phyloP scores from a whole-genome alignment of 805 yeast genomes.

The Kluyveromyces nonfermentans region DNA sequence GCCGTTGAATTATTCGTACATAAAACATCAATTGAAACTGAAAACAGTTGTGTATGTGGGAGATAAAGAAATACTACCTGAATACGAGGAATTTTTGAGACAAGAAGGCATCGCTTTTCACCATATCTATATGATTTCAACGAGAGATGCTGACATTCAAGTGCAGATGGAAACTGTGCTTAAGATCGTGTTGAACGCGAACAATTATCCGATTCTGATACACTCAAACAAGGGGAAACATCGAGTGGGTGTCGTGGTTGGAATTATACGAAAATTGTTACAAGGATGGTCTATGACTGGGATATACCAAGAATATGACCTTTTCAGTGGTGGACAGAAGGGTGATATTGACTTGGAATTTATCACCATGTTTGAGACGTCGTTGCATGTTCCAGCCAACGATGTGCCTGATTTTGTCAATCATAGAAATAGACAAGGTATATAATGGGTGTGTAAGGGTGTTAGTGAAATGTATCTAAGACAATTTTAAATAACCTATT shows the following conservation, averaged over 20 bases:
- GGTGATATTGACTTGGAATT: slow-evolving; percentile 88
- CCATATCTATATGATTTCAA: slow-evolving; percentile 56
- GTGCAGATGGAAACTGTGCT: slow-evolving; percentile 49
- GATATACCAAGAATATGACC: slow-evolving; percentile 85
- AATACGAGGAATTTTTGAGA: slow-evolving; percentile 62
- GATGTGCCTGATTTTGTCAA: slow-evolving; percentile 53
- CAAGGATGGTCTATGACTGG: slow-evolving; percentile 95
- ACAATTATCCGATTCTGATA: slow-evolving; percentile 77
- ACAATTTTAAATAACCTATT: not conserved
- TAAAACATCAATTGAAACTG: slow-evolving; percentile 51
- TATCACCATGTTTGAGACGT: slow-evolving; percentile 73
- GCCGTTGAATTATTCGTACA: slow-evolving; percentile 72
- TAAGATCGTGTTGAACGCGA: slow-evolving; percentile 45
- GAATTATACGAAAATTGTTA: slow-evolving; percentile 70
- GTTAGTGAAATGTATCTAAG: not conserved
- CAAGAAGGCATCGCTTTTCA: slow-evolving; percentile 44
- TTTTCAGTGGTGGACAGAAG: slow-evolving; percentile 80
- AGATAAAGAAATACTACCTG: slow-evolving; percentile 48
- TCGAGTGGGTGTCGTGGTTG: slow-evolving; percentile 89
- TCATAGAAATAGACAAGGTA: not conserved
- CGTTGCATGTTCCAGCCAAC: slow-evolving; percentile 37
- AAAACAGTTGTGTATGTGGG: slow-evolving; percentile 77
- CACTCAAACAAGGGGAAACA: slow-evolving; percentile 98
- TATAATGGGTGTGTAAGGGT: not conserved
- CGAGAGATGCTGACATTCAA: slow-evolving; percentile 64